Evolutionary conservation across 768 basidiomycete genomes (phyloP).

Genomic region (Gelatoporia subvermispora): DNA sequence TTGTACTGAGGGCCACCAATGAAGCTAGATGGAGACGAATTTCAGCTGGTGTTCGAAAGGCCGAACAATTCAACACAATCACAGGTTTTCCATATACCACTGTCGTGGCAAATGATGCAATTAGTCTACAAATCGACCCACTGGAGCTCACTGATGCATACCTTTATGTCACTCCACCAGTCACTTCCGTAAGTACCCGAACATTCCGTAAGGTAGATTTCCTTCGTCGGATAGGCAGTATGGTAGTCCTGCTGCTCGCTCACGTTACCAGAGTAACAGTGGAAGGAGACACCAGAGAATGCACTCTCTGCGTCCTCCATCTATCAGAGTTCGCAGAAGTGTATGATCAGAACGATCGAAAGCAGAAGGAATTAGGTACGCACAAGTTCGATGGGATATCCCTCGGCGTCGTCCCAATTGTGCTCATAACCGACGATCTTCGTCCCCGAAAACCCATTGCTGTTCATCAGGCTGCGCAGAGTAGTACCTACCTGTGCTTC

Average conservation of each 20-base stretch:
- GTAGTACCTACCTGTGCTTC: constrained; percentile 56
- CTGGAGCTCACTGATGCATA: constrained; percentile 17
- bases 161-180: constrained; percentile 82
- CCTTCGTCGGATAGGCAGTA: constrained; percentile 50
- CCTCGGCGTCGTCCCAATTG: constrained; percentile 65
- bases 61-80: constrained; percentile 3
- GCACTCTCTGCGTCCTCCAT: constrained; percentile 53
- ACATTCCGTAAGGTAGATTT: constrained; percentile 59
- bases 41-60: too few species aligned
- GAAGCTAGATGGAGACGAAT: constrained; percentile 28
- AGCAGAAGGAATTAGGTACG: constrained; percentile 6
- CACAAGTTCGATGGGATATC: constrained; percentile 57
- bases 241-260: constrained; percentile 53
- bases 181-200: constrained; percentile 59
- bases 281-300: constrained; percentile 65
- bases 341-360: neutral
- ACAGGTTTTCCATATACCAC: constrained; percentile 74
- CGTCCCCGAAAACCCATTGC: constrained; percentile 51
- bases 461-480: constrained; percentile 56
- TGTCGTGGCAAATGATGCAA: constrained; percentile 16
- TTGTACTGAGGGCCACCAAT: constrained; percentile 39
- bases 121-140: neutral
- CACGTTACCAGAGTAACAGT: constrained; percentile 62
- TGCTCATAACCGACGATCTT: constrained; percentile 70
- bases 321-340: constrained; percentile 15